A percentile compares a stretch with the other conserved stretches of the same genome.
Evolutionary conservation across 2,329 filamentous ascomycete genomes (phyloP).

Genomic region (Pyrenochaeta sp.): DNA sequence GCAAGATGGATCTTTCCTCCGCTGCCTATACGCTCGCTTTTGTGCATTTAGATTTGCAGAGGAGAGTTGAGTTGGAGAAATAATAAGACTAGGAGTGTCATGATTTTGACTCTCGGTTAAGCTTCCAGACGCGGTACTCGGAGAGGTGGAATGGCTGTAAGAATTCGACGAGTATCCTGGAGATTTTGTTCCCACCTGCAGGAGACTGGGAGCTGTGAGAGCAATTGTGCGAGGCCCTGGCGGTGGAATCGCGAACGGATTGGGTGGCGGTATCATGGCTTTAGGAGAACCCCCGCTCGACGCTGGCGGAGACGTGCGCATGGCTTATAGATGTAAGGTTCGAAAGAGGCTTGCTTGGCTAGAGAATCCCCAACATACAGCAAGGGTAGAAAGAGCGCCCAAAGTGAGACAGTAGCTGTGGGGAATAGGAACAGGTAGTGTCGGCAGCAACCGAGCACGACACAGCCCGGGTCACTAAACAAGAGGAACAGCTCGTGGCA

Average conservation of each 20-base stretch:
- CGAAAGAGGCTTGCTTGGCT: constrained; percentile 8
- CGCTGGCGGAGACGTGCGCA: constrained; percentile 42
- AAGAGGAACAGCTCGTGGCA: constrained; percentile 28
- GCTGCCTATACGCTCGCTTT: constrained; percentile 92
- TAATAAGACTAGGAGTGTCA: constrained; percentile 48
- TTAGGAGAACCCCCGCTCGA: constrained; percentile 44
- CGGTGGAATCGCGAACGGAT: constrained; percentile 39
- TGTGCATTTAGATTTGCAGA: constrained; percentile 71
- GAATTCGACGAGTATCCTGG: constrained; percentile 39
- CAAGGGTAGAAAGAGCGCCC: constrained; percentile 12
- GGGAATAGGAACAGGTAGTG: constrained; percentile 31
- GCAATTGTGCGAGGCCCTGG: constrained; percentile 31
- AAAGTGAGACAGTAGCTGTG: constrained; percentile 23
- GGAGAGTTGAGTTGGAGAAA: constrained; percentile 51
- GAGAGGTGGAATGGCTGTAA: constrained; percentile 46
- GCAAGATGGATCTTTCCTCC: constrained; percentile 95
- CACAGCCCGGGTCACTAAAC: constrained; percentile 33
- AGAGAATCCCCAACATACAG: constrained; percentile 2
- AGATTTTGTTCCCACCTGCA: constrained; percentile 38
- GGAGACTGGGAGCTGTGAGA: constrained; percentile 38
- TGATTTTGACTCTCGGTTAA: constrained; percentile 38
- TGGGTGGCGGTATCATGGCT: constrained; percentile 42
- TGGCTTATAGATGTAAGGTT: constrained; percentile 16
- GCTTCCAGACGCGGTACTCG: constrained; percentile 44
- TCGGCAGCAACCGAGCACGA: constrained; percentile 47